Base-by-base conservation (phyloP, 2,329 filamentous ascomycete species). In the Colletotrichum tropicicola region DNA sequence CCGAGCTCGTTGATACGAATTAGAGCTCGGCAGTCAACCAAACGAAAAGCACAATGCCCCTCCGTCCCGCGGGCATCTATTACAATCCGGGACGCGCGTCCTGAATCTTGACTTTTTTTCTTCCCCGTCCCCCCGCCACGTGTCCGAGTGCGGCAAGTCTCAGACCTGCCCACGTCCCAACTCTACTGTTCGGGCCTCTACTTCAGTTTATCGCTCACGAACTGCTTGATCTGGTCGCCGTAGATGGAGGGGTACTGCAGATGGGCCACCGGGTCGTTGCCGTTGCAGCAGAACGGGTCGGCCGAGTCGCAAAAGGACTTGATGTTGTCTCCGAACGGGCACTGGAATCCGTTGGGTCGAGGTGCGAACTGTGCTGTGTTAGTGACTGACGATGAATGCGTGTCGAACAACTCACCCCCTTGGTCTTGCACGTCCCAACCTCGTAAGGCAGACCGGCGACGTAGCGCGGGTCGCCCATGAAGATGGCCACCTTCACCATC, bases 391-490 rank as follows among this genome's bases (percentile, higher is more conserved):
- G 7, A 13, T 6, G 8, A 15, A n/a, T 3, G 10, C 7, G 13
- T 9, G 7, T 6, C 8, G 41, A 27, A 19, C 27, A 15, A 75
- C 85, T 79, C 82, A 89, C 87, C 3, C 87, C 87, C 57, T 81
- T 77, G 15, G 83, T 80, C 12, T 70, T 78, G 75, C 87, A 89
- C 0, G 86, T 89, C 12, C 88, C 88, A 39, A 89, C 85, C 56
- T 87, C 83, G 71, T 89, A 90, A 0, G 86, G 72, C 30, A 88
- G 74, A 0, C 87, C 87, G 6, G 77, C 74, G 7, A 82, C 78
- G 69, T 86, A 85, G 62, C 87, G 81, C 4, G 89, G 89, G 70
- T 89, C 84, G 6, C 89, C 89, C 83, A 90, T 86, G 73, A 90
- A 86, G 68, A 91, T 89, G 13, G 84, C 87, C 0, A 86, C 89